Evolutionary conservation across 2,329 filamentous ascomycete genomes (phyloP).

Genomic region (Colletotrichum somersetense): DNA sequence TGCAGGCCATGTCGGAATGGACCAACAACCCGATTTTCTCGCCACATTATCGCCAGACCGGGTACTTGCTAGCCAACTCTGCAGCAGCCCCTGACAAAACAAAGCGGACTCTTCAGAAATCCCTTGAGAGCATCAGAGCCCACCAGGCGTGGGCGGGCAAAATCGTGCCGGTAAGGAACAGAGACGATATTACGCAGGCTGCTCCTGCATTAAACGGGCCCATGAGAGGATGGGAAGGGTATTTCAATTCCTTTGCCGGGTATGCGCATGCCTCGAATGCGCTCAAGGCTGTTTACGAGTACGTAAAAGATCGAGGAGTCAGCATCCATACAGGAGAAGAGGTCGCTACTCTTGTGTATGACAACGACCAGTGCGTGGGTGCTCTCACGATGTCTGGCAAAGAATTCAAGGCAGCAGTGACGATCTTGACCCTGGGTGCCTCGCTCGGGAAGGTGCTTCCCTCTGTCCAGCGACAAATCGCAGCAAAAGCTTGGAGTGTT

Average conservation of each 20-base stretch:
- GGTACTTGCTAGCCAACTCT: slow-evolving; percentile 60
- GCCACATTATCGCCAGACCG: slow-evolving; percentile 49
- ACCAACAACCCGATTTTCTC: slow-evolving; percentile 53
- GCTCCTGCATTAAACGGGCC: slow-evolving; percentile 62
- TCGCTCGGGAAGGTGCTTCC: slow-evolving; percentile 61
- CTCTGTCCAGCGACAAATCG: slow-evolving; percentile 60
- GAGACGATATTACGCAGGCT: slow-evolving; percentile 54
- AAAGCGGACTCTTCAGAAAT: slow-evolving; percentile 55
- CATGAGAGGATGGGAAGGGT: slow-evolving; percentile 67
- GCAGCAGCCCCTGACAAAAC: slow-evolving; percentile 60
- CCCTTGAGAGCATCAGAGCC: slow-evolving; percentile 53
- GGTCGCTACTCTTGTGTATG: slow-evolving; percentile 56
- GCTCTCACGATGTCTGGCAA: slow-evolving; percentile 45
- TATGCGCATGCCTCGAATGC: slow-evolving; percentile 69
- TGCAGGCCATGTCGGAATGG: slow-evolving; percentile 49
- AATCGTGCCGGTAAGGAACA: slow-evolving; percentile 52
- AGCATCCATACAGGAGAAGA: slow-evolving; percentile 55
- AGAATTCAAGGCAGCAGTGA: slow-evolving; percentile 45
- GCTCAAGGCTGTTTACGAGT: slow-evolving; percentile 59
- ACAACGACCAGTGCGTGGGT: slow-evolving; percentile 46
- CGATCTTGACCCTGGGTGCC: slow-evolving; percentile 66
- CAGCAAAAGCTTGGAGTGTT: slow-evolving; percentile 69
- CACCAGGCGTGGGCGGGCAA: slow-evolving; percentile 56
- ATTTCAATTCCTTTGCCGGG: slow-evolving; percentile 68
- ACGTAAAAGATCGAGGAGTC: slow-evolving; percentile 51